Base-by-base conservation (phyloP, 1,284 basidiomycete genomes). In the Tilletia horrida region DNA sequence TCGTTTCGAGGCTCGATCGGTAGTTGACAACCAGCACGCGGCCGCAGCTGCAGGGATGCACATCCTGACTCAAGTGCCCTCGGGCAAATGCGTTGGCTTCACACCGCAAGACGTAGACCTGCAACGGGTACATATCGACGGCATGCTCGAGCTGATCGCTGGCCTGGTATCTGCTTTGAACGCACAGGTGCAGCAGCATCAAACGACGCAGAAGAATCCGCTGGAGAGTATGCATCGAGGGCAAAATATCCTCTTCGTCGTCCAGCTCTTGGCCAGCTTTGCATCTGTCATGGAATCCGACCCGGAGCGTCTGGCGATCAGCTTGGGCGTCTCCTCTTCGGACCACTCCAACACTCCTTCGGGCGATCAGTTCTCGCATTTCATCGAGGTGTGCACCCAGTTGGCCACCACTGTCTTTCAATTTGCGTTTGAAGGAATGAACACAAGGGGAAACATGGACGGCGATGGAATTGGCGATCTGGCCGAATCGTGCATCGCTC, bases 381-480 rank as follows among this genome's bases (percentile, higher is more conserved):
- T 76, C 64, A 65, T 74, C 61, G 67, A 69, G 8, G 67, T 73
- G 16, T 64, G 76, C 0, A 69, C 72, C 4, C 63, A 62, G 31
- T 66, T 77, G 13, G 67, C 71, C 27, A 65, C 66, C 18, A 52
- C 59, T 29, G 69, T 72, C 29, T 76, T 74, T 35, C 65, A 55
- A 8, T 70, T 76, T 23, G 74, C 74, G 1, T 76, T 76, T 45
- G 66, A 69, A n/a, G 45, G 68, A 35, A 66, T 68, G n/a, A 67
- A 64, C 44, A 66, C 73, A 21, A 67, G 71, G 0, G 18, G 13
- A 11, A 13, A 6, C 21, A 67, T 68, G 31, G 73, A 77, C 25
- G 76, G 74, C 42, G 76, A 77, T 35, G 74, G 75, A 14, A 70
- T 76, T 13, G 69, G 62, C 18, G 69, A 70, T 0, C 69, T 76